Percentiles rank a stretch among this genome's conserved stretches.
These are phyloP conservation scores for Udeniomyces megalosporus DNA, from an alignment of 768 basidiomycete genomes.

Conservation along the genomic window DNA sequence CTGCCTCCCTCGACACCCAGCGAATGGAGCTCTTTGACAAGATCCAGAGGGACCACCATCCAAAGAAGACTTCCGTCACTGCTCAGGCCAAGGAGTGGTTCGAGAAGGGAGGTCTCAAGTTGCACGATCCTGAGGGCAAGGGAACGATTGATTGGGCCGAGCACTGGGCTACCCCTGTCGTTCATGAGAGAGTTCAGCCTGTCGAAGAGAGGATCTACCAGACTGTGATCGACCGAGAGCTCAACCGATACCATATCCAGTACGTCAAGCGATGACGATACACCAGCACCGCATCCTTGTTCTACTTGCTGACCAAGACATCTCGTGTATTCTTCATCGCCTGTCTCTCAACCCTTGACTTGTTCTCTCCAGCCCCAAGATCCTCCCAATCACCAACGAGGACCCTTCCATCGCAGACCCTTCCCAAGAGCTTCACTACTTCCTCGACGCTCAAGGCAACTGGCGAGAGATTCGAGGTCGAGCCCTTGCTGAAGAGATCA, in stretches of 20 bases:
- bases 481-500: not conserved
- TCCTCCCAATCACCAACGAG: constrained; percentile 1
- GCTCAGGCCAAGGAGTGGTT: not conserved
- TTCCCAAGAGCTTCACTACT: constrained; percentile 13
- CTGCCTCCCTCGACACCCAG: not conserved
- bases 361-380: constrained; percentile 1
- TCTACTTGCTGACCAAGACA: not conserved
- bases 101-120: not conserved
- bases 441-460: not conserved
- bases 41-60: constrained; percentile 2
- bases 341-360: not conserved
- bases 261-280: not conserved
- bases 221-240: not conserved
- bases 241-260: constrained; percentile 5
- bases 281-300: not conserved
- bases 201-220: not conserved
- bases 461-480: constrained; percentile 9
- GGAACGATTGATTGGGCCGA: constrained; percentile 7
- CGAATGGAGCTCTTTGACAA: not conserved
- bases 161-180: not conserved
- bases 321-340: not conserved
- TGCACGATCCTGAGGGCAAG: not conserved
- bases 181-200: not conserved
- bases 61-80: not conserved
- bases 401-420: not conserved